Conservation (phyloP, 805 yeast species). For the Metschnikowia dekortorum region DNA sequence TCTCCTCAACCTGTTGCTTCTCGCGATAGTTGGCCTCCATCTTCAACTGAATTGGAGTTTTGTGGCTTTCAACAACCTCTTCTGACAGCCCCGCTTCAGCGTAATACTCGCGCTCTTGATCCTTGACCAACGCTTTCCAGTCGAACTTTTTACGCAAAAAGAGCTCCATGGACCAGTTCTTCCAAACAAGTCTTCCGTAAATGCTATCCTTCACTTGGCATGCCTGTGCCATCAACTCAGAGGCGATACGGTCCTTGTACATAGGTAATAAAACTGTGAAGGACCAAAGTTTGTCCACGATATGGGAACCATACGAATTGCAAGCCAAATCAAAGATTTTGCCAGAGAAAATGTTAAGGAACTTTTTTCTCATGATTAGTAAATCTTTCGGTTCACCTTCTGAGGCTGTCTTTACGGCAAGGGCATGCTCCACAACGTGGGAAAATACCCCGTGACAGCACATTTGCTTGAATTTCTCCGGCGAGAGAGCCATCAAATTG, state of each 20-base stretch:
- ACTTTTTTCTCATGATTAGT: constrained; percentile 55
- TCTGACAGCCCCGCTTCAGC: constrained; percentile 18
- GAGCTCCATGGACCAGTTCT: constrained; percentile 87
- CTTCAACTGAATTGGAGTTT: constrained; percentile 40
- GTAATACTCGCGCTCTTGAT: constrained; percentile 33
- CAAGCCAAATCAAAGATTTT: constrained; percentile 60
- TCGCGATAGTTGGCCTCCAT: constrained; percentile 35
- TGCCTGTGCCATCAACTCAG: constrained; percentile 53
- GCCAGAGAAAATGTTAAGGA: constrained; percentile 62
- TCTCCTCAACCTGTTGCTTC: constrained; percentile 25
- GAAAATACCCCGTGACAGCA: constrained; percentile 88
- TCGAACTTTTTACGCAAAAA: constrained; percentile 70
- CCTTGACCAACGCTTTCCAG: constrained; percentile 68
- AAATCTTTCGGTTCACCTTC: constrained; percentile 42
- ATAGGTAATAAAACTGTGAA: constrained; percentile 74
- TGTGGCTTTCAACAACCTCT: constrained; percentile 17
- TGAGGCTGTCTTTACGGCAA: constrained; percentile 45
- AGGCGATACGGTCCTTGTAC: constrained; percentile 83
- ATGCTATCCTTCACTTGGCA: constrained; percentile 74
- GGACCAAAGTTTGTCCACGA: constrained; percentile 78
- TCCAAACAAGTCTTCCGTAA: constrained; percentile 92
- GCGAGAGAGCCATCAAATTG: constrained; percentile 55
- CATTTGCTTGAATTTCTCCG: constrained; percentile 64
- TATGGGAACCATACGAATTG: constrained; percentile 87
- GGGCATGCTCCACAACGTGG: constrained; percentile 68